phyloP scores from a whole-genome alignment of 1,284 basidiomycete species.

The Pisolithus thermaeus region DNA sequence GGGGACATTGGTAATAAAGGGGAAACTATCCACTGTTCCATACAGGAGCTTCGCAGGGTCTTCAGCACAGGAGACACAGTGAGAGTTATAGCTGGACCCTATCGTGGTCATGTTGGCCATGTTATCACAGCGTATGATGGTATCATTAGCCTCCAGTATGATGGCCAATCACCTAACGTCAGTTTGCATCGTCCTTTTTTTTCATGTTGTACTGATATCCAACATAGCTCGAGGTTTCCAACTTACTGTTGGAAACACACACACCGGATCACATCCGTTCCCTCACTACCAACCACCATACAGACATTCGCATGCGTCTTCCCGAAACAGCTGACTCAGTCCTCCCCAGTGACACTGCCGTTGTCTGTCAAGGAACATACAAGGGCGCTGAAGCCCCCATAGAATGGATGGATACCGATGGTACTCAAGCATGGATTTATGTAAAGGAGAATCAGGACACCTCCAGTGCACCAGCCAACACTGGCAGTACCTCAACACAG shows the following conservation, averaged over 20 bases:
- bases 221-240: not conserved
- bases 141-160: not conserved
- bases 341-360: not conserved
- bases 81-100: not conserved
- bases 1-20: not conserved
- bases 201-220: not conserved
- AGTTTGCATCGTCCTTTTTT: not conserved
- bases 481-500: too few relatives aligned
- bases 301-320: too few relatives aligned
- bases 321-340: not conserved
- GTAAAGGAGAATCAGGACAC: not conserved
- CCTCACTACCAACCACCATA: not conserved
- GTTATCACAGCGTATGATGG: not conserved
- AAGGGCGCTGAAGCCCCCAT: not conserved
- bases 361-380: not conserved
- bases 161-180: not conserved
- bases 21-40: not conserved
- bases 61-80: not conserved
- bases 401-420: not conserved
- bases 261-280: not conserved
- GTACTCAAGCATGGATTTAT: not conserved
- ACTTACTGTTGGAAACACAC: not conserved
- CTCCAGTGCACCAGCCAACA: too few relatives aligned
- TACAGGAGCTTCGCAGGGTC: not conserved
- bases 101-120: not conserved